Percentiles rank a stretch among this genome's conserved stretches.
phyloP scores from a whole-genome alignment of 2,329 filamentous ascomycete species.

The Apiospora hydei region DNA sequence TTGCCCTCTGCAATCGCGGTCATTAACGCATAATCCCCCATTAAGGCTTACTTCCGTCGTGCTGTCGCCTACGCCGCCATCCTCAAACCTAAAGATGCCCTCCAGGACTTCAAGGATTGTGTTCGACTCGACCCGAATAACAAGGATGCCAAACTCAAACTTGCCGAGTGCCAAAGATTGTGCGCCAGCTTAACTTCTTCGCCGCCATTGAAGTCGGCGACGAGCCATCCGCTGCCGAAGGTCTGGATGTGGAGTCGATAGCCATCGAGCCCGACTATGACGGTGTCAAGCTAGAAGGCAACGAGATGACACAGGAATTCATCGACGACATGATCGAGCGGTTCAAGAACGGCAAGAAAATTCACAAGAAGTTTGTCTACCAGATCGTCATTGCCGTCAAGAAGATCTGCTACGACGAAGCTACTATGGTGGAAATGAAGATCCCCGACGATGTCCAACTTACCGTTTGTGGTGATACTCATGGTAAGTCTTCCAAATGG shows the following conservation, averaged over 20 bases:
- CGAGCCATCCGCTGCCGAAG: constrained; percentile 89
- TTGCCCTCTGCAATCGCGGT: neutral
- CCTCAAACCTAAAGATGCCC: constrained; percentile 83
- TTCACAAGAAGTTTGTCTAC: constrained; percentile 96
- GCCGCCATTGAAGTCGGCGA: constrained; percentile 94
- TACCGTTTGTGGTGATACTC: constrained; percentile 97
- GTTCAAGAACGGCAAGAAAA: constrained; percentile 95
- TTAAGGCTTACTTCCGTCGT: constrained; percentile 92
- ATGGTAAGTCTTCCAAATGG: constrained; percentile 66
- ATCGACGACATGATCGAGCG: constrained; percentile 96
- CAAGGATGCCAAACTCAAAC: constrained; percentile 88
- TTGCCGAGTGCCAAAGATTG: constrained; percentile 91
- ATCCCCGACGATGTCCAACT: constrained; percentile 79
- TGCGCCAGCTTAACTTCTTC: constrained; percentile 90
- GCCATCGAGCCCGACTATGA: constrained; percentile 85
- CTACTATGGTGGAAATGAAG: constrained; percentile 95
- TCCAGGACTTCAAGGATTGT: constrained; percentile 91
- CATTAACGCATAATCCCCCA: constrained; percentile 29
- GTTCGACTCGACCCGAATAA: constrained; percentile 86
- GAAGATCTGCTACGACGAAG: constrained; percentile 88
- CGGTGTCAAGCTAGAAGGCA: constrained; percentile 72
- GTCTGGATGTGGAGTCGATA: constrained; percentile 87
- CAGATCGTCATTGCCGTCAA: constrained; percentile 92
- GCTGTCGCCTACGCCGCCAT: constrained; percentile 93
- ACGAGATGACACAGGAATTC: constrained; percentile 94